These are phyloP conservation scores for Leptographium radiaticola DNA, from an alignment of 2,329 filamentous ascomycete genomes.

Conservation along the genomic window DNA sequence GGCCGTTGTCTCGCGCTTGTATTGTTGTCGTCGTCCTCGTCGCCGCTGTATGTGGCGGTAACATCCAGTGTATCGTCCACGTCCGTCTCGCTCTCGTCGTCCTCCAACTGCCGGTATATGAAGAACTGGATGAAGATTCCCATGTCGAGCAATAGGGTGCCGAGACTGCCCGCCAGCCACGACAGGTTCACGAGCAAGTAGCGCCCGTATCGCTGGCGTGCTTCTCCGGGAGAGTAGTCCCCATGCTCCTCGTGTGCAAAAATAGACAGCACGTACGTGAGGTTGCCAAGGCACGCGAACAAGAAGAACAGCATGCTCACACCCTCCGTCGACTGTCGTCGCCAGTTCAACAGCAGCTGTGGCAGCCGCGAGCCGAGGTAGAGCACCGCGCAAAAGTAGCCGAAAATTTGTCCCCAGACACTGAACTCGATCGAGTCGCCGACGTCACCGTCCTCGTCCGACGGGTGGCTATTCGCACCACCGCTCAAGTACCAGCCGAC, in stretches of 20 bases:
- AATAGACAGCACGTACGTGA: conserved; percentile 87
- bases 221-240: conserved; percentile 40
- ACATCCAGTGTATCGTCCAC: conserved; percentile 17
- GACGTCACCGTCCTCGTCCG: conserved; percentile 11
- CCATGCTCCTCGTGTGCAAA: conserved; percentile 74
- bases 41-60: neutral
- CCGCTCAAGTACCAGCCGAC: conserved; percentile 72
- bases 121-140: conserved; percentile 88
- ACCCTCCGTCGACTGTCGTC: conserved; percentile 84
- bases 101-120: conserved; percentile 42
- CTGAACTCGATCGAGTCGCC: conserved; percentile 52
- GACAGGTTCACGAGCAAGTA: conserved; percentile 86
- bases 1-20: conserved; percentile 15
- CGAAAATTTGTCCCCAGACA: conserved; percentile 74
- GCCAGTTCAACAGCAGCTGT: conserved; percentile 83
- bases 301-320: conserved; percentile 92
- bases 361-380: conserved; percentile 86
- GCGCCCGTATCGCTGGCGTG: conserved; percentile 51
- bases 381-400: conserved; percentile 78
- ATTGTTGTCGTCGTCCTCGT: neutral
- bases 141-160: conserved; percentile 74
- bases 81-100: conserved; percentile 13
- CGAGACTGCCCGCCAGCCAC: conserved; percentile 81
- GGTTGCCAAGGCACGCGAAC: conserved; percentile 88
- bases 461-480: conserved; percentile 26